Conservation (phyloP, 768 basidiomycete species). For the Auriscalpium orientale region DNA sequence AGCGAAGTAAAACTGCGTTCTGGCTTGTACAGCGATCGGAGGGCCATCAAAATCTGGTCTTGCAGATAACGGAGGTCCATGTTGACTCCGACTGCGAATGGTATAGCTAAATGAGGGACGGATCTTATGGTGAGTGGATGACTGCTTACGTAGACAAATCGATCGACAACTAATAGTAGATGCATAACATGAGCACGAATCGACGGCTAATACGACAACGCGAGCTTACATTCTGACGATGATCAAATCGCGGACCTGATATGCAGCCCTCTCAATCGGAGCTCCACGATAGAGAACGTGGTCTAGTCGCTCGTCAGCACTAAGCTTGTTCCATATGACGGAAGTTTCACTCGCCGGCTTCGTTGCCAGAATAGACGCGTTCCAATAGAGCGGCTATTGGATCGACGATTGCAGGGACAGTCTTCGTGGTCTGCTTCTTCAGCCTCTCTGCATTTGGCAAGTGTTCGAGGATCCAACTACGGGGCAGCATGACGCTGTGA, state of each 20-base stretch:
- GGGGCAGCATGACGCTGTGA: constrained; percentile 8
- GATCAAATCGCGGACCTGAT: background rate
- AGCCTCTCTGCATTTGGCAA: constrained; percentile 1
- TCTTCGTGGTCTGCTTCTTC: background rate
- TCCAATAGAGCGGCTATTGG: constrained; percentile 9
- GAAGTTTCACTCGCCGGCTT: background rate
- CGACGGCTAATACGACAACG: no score
- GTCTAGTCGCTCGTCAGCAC: background rate
- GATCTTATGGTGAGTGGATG: no score
- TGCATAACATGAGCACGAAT: no score
- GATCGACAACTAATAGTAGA: no score
- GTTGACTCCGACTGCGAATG: no score
- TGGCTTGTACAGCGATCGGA: no score
- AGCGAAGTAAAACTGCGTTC: no score
- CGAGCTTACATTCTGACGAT: no score
- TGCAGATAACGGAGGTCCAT: no score
- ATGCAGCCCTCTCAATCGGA: background rate
- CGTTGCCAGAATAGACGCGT: constrained; percentile 6
- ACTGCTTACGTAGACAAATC: no score
- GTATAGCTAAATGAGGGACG: no score
- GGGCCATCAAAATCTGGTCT: no score
- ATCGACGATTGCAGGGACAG: background rate
- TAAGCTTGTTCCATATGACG: background rate
- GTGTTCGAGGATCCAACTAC: constrained; percentile 14
- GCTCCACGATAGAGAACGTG: background rate